Percentiles rank a stretch among this genome's conserved stretches.
phyloP scores from a whole-genome alignment of 1,139 yeast genomes.

The Taphrina pruni region DNA sequence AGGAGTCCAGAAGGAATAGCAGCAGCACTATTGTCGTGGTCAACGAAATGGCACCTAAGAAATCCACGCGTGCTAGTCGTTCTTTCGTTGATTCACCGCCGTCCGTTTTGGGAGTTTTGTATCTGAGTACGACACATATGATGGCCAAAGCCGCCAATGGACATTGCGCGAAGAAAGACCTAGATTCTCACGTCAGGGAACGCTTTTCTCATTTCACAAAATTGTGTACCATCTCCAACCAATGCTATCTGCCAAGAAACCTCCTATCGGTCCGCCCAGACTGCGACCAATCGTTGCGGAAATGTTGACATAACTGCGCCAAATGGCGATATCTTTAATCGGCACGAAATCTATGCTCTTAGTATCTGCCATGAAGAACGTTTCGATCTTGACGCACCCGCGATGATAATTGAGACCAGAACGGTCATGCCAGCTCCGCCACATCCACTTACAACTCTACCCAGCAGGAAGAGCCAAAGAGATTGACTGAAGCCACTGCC shows the following conservation, averaged over 20 bases:
- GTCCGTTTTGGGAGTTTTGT: neutral
- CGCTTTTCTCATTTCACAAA: too few species aligned
- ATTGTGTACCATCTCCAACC: slow-evolving; percentile 33
- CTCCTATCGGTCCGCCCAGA: slow-evolving; percentile 37
- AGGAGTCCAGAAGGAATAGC: slow-evolving; percentile 15
- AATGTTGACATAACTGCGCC: slow-evolving; percentile 37
- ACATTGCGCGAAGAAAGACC: slow-evolving; percentile 27
- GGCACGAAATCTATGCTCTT: slow-evolving; percentile 16
- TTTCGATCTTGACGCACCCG: neutral
- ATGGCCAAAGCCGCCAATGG: slow-evolving; percentile 18
- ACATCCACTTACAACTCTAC: slow-evolving; percentile 68
- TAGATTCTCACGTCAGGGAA: neutral
- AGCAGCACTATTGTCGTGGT: slow-evolving; percentile 10
- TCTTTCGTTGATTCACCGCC: slow-evolving; percentile 2
- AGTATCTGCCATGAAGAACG: neutral
- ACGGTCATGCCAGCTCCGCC: slow-evolving; percentile 74
- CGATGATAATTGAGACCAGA: slow-evolving; percentile 60
- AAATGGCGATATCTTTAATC: slow-evolving; percentile 20
- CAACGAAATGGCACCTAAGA: slow-evolving; percentile 21
- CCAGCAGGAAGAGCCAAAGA: slow-evolving; percentile 58
- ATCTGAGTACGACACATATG: slow-evolving; percentile 1
- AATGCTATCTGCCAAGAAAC: slow-evolving; percentile 19
- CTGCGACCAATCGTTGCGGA: slow-evolving; percentile 30
- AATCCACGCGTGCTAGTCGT: slow-evolving; percentile 24
- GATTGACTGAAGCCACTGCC: slow-evolving; percentile 7